Percentiles rank a stretch among this genome's conserved stretches.
phyloP scores from a whole-genome alignment of 139 green algal genomes.

The Chlamydomonas eustigma region DNA sequence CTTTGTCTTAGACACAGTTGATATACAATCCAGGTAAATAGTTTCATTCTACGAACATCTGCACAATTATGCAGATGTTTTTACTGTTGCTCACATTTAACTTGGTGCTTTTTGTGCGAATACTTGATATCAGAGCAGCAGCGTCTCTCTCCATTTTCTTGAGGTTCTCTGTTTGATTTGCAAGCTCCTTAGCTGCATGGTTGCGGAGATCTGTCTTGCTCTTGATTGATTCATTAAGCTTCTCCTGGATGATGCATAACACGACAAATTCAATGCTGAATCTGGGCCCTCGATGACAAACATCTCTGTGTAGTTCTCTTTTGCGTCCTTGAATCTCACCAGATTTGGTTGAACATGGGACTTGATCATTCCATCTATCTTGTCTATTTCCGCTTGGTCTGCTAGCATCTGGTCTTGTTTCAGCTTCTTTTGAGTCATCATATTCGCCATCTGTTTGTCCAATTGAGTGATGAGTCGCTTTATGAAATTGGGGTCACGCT shows the following conservation, averaged over 20 bases:
- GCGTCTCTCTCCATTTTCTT: constrained; percentile 9
- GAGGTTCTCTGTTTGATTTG: background rate
- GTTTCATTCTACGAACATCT: too few species aligned
- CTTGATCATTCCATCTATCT: constrained; percentile 1
- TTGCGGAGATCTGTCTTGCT: background rate
- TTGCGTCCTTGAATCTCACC: background rate
- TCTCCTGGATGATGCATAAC: too few species aligned
- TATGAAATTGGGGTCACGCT: background rate
- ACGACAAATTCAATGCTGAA: background rate
- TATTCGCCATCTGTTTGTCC: background rate
- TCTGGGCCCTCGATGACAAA: too few species aligned
- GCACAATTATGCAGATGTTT: too few species aligned
- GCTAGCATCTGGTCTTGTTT: background rate
- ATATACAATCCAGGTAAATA: too few species aligned
- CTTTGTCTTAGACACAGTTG: too few species aligned
- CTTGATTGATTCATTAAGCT: background rate
- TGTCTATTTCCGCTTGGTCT: background rate
- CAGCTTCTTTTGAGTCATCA: constrained; percentile 1
- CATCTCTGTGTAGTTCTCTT: too few species aligned
- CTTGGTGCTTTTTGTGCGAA: background rate
- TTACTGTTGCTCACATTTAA: background rate
- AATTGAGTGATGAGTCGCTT: background rate
- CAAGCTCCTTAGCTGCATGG: background rate
- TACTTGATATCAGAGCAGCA: constrained; percentile 1
- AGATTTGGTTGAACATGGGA: constrained; percentile 6